These are phyloP conservation scores for Arabidopsis arenosa DNA, from an alignment of 345 rosid genomes.

Conservation along the genomic window DNA sequence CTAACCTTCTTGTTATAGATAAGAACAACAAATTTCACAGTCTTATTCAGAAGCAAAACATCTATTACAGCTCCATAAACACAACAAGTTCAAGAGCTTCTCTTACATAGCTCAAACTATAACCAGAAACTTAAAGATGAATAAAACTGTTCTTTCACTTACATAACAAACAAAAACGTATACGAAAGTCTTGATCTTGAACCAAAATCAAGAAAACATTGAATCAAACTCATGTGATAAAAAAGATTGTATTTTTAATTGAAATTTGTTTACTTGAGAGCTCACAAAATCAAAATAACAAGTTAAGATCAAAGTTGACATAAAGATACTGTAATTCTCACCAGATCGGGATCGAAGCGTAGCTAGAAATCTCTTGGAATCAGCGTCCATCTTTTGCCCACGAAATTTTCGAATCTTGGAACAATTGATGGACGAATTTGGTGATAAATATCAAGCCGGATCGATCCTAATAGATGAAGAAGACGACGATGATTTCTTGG, in stretches of 20 bases:
- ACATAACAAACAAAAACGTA: neutral
- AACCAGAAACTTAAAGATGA: conserved; percentile 1
- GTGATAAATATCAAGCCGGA: neutral
- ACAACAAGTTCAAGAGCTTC: conserved; percentile 3
- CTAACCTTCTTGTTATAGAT: neutral
- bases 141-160: conserved; percentile 5
- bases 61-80: conserved; percentile 8
- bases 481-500: conserved; percentile 34
- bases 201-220: neutral
- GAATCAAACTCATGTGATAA: neutral
- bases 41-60: neutral
- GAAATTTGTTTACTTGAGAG: neutral
- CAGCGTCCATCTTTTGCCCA: conserved; percentile 72
- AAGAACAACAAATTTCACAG: neutral
- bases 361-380: conserved; percentile 77
- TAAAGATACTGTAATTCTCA: conserved; percentile 39
- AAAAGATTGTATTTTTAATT: neutral
- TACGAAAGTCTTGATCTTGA: neutral
- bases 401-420: conserved; percentile 1
- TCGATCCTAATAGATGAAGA: conserved; percentile 28
- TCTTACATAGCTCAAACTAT: conserved; percentile 3
- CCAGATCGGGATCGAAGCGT: conserved; percentile 93
- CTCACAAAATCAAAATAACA: neutral
- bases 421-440: neutral
- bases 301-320: neutral